Percentiles rank a stretch among this genome's conserved stretches.
phyloP scores from a whole-genome alignment of 352 stramenopile species.

The Phytopythium boreale region DNA sequence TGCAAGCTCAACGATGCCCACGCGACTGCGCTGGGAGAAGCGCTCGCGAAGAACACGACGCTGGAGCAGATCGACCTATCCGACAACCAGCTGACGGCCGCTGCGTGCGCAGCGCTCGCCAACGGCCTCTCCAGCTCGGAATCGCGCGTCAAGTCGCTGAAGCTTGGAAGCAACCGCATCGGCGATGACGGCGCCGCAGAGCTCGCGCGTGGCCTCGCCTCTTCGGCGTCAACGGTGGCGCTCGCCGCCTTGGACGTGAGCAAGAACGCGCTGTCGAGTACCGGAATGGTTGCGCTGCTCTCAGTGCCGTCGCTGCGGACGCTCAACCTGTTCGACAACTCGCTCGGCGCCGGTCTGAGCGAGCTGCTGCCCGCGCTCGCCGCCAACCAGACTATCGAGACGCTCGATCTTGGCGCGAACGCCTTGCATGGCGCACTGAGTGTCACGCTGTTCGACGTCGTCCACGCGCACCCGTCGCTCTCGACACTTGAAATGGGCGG shows the following conservation, averaged over 20 bases:
- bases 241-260: conserved; percentile 63
- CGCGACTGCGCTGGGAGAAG: conserved; percentile 30
- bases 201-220: conserved; percentile 31
- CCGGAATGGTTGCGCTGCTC: conserved; percentile 45
- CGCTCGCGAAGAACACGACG: conserved; percentile 45
- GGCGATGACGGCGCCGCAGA: conserved; percentile 41
- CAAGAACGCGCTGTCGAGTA: conserved; percentile 58
- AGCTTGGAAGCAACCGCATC: conserved; percentile 61
- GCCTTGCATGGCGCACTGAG: conserved; percentile 59
- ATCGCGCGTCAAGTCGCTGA: conserved; percentile 34
- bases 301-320: conserved; percentile 39
- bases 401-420: conserved; percentile 69
- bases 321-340: conserved; percentile 82
- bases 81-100: conserved; percentile 53
- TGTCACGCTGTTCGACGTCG: conserved; percentile 52
- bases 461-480: conserved; percentile 66
- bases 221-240: conserved; percentile 24
- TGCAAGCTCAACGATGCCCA: conserved; percentile 54
- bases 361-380: conserved; percentile 47
- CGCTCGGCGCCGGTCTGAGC: conserved; percentile 42
- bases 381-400: conserved; percentile 54
- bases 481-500: conserved; percentile 82
- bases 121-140: conserved; percentile 32
- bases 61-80: conserved; percentile 64
- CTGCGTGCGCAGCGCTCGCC: conserved; percentile 32